Evolutionary conservation across 2,329 filamentous ascomycete species (phyloP).

Genomic region (Pseudocercospora fuligena): DNA sequence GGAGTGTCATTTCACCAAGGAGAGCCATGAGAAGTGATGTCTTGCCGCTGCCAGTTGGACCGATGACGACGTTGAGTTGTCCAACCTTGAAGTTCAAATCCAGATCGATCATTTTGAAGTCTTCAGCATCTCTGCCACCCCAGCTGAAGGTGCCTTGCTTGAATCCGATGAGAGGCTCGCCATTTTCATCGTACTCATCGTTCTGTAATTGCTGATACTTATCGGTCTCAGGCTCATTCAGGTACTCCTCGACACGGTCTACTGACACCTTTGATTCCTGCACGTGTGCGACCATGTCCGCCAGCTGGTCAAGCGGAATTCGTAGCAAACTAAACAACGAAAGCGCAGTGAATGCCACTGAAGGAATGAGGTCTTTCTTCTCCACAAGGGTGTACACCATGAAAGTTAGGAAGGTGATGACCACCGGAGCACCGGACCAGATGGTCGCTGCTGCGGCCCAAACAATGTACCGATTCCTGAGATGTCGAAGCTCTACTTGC

Average conservation of each 20-base stretch:
- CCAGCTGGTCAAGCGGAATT: constrained; percentile 91
- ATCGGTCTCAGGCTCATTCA: constrained; percentile 91
- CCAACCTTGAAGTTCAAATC: constrained; percentile 82
- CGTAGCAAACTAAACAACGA: constrained; percentile 94
- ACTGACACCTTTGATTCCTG: constrained; percentile 97
- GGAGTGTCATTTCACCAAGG: constrained; percentile 90
- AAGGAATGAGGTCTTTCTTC: constrained; percentile 85
- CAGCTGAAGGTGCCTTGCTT: constrained; percentile 84
- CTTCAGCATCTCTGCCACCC: constrained; percentile 65
- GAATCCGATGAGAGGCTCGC: constrained; percentile 80
- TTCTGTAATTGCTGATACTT: constrained; percentile 85
- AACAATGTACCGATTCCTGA: constrained; percentile 83
- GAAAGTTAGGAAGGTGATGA: constrained; percentile 97
- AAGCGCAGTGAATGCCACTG: constrained; percentile 92
- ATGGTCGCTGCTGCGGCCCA: constrained; percentile 92
- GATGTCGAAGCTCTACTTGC: constrained; percentile 72
- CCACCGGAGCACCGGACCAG: constrained; percentile 92
- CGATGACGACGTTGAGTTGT: constrained; percentile 88
- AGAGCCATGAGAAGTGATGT: constrained; percentile 95
- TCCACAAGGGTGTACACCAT: constrained; percentile 90
- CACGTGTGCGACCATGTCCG: constrained; percentile 98
- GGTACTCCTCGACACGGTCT: constrained; percentile 92
- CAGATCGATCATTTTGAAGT: constrained; percentile 78
- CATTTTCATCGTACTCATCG: constrained; percentile 70
- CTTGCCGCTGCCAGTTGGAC: constrained; percentile 92